Percentiles rank a stretch among this genome's conserved stretches.
Evolutionary conservation across 176 grass and related monocot species (phyloP).

Genomic region (Oryza australiensis): DNA sequence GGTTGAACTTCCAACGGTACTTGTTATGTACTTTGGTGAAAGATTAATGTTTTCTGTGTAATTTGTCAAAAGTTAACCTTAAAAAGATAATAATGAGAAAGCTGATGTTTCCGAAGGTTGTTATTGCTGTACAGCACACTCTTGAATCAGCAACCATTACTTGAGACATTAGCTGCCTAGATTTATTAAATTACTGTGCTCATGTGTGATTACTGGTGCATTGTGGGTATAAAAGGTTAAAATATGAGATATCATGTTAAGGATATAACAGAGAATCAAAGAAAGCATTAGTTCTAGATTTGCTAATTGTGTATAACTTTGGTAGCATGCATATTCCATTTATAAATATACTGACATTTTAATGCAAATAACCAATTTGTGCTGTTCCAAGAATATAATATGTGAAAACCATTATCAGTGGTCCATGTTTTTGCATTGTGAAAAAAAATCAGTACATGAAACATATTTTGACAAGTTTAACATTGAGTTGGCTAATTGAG

Average conservation of each 20-base stretch:
- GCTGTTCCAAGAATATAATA: not conserved
- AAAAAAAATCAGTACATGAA: not conserved
- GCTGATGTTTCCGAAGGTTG: not conserved
- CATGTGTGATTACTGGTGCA: not conserved
- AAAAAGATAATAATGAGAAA: not conserved
- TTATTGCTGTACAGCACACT: not conserved
- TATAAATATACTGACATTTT: not conserved
- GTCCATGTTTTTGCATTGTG: not conserved
- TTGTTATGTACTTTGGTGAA: not conserved
- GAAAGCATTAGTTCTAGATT: not conserved
- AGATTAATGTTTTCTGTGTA: not conserved
- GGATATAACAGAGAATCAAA: not conserved
- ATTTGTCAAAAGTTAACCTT: conserved; percentile 4
- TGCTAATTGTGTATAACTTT: not conserved
- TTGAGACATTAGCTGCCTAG: not conserved
- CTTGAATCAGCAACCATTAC: not conserved
- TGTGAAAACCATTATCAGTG: not conserved
- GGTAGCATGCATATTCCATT: not conserved
- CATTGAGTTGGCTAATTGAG: not conserved
- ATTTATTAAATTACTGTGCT: conserved; percentile 1
- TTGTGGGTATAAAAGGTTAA: not conserved
- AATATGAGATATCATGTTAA: not conserved
- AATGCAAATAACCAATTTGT: not conserved
- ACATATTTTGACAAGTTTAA: not conserved
- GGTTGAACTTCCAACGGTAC: conserved; percentile 8